Base-by-base conservation (phyloP, 2,329 filamentous ascomycete species). In the Fusarium duplospermum region DNA sequence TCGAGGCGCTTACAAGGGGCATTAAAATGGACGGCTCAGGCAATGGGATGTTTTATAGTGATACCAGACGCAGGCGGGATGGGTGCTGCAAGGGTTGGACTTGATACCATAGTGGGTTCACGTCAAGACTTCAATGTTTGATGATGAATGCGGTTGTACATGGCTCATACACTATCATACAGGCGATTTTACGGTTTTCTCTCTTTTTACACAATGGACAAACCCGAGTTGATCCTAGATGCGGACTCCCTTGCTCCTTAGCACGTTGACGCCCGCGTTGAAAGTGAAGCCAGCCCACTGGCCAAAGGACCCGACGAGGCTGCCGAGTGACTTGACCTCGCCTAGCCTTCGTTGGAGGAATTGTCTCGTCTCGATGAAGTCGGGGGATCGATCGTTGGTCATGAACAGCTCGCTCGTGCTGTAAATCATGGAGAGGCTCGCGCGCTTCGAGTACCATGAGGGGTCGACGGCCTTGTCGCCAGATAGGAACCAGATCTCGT, bases 401-500 rank as follows among this genome's bases (percentile, higher is more conserved):
- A 98, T 98, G 84, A 95, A 97, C 6, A 98, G 86, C 84, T 99
- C 96, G 65, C 92, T 89, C 36, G 92, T 90, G 61, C 94, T 94
- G 77, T 91, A 91, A 47, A 89, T 86, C 75, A 87, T 83, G 36
- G 89, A 88, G 11, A 91, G 82, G 22, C 86, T 87, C 4, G 85
- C 88, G 58, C 89, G 88, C 80, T 90, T 90, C 66, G 88, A 86
- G 79, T 99, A 99, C 96, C 96, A 99, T 6, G 91, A 92, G 5
- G 90, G 89, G 82, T 98, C 95, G 69, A 98, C 93, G 24, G 92
- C 89, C 24, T 85, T 87, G 82, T 98, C 96, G 60, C 94, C 94
- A 0, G 96, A 90, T 5, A 98, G 89, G 79, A 93, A 95, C 88
- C 93, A 94, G 61, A 99, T 97, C 82, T 99, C 96, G 81, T 98